Percentiles rank a stretch among this genome's conserved stretches.
Evolutionary conservation across 768 basidiomycete genomes (phyloP).

Genomic region (Hypholoma sublateritium): DNA sequence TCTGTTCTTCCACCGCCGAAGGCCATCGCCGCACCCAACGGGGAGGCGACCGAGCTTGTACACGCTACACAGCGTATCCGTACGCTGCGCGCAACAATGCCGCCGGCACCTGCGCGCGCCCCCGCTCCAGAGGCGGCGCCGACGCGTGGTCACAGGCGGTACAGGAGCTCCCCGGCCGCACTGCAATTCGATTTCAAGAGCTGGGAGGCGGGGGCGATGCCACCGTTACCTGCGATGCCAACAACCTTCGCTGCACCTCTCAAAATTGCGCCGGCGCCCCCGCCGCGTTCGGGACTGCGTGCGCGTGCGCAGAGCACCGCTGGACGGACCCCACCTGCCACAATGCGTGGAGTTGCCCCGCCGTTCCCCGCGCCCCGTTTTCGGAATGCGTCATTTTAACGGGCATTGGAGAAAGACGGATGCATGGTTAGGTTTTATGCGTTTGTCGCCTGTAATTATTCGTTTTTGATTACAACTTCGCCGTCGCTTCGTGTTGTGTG

Average conservation of each 20-base stretch:
- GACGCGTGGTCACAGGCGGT: constrained; percentile 5
- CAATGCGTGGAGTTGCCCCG: no score
- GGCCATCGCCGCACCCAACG: neutral
- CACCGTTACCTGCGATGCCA: constrained; percentile 12
- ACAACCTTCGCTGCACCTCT: neutral
- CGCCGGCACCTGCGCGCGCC: neutral
- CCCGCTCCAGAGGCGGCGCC: neutral
- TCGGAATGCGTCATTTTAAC: no score
- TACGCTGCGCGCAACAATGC: neutral
- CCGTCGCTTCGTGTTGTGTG: no score
- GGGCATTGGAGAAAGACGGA: no score
- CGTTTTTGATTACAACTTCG: no score
- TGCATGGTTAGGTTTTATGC: no score
- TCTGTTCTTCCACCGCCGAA: neutral
- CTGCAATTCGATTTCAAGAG: constrained; percentile 5
- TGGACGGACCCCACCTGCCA: neutral
- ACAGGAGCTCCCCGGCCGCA: constrained; percentile 12
- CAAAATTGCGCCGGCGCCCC: constrained; percentile 1
- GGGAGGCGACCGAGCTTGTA: neutral
- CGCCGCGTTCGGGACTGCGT: neutral
- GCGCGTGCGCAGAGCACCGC: constrained; percentile 1
- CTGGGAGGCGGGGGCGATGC: constrained; percentile 4
- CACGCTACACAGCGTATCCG: neutral
- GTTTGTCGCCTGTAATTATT: no score
- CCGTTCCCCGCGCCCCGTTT: no score